Base-by-base conservation (phyloP, 257 asterid genomes). In the Cinchona pubescens region DNA sequence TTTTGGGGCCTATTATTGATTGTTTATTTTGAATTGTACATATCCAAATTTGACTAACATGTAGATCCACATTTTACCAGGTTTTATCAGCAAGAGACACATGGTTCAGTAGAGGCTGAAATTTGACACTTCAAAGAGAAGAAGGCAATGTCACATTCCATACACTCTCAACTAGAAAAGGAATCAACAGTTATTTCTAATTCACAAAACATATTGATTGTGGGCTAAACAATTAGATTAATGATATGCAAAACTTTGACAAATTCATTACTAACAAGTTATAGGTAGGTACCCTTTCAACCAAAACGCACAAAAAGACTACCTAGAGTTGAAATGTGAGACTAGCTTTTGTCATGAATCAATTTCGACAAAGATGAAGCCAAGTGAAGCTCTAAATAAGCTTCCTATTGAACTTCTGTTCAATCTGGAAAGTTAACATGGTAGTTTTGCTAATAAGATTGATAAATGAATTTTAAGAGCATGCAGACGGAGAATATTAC, bases 401-500 rank as follows among this genome's bases (percentile, higher is more conserved):
- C 23, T 60, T 29, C 38, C 15, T 3, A 9, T 2, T 27, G 32
- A 5, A 6, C 49, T 51, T 23, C 35, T 37, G 9, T 11, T 7
- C 11, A 5, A 40, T 58, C 2, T 37, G 56, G 59, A 3, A 73
- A 42, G 16, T 4, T 61, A 42, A 73, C 46, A 73, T 19, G 23
- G 42, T 42, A 7, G 12, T 19, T 4, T 23, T 59, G 53, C 21
- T 34, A 27, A 49, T 23, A 53, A 69, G 12, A 58, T 12, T 13
- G 8, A 48, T 29, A 75, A 49, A 60, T 73, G 56, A 32, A n/a
- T 55, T 8, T 16, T 25, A 76, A 43, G 79, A 56, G 69, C 63
- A 63, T 71, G 68, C 38, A 63, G 79, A 34, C 48, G 23, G 66
- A 15, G 65, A 49, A 19, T 30, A 80, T 91, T 90, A 95, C 99